Evolutionary conservation across 2,329 filamentous ascomycete species (phyloP).

Genomic region (Rhynchosporium graminicola): DNA sequence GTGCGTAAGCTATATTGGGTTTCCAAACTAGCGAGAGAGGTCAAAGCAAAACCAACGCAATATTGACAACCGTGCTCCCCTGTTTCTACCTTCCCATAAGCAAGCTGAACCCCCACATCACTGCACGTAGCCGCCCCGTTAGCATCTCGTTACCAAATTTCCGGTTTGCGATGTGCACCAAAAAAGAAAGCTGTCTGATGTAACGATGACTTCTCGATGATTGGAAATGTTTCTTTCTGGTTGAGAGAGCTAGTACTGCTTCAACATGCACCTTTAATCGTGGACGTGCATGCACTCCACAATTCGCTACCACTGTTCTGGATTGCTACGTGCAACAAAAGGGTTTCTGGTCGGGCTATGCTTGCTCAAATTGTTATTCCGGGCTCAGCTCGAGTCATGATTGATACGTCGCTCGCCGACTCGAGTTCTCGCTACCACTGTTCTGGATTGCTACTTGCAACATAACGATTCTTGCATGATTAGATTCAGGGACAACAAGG

Average conservation of each 20-base stretch:
- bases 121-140: conserved; percentile 9
- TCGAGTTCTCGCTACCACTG: background rate
- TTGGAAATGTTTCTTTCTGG: conserved; percentile 5
- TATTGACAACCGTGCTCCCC: conserved; percentile 9
- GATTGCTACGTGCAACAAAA: conserved; percentile 27
- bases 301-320: conserved; percentile 24
- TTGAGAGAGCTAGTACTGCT: background rate
- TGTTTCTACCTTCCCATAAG: background rate
- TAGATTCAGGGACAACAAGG: background rate
- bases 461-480: background rate
- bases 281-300: conserved; percentile 1
- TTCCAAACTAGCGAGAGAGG: conserved; percentile 2
- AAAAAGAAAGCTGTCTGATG: background rate
- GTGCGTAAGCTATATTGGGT: background rate
- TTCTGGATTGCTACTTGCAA: conserved; percentile 11
- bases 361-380: background rate
- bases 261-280: background rate
- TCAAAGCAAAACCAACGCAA: background rate
- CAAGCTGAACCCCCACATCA: background rate
- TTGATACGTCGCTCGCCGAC: background rate
- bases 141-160: conserved; percentile 8
- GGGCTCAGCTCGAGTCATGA: background rate
- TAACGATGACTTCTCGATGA: background rate
- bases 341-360: background rate
- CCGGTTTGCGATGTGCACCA: conserved; percentile 5